Conservation (phyloP, 2,329 filamentous ascomycete genomes). For the Fusarium continuum region DNA sequence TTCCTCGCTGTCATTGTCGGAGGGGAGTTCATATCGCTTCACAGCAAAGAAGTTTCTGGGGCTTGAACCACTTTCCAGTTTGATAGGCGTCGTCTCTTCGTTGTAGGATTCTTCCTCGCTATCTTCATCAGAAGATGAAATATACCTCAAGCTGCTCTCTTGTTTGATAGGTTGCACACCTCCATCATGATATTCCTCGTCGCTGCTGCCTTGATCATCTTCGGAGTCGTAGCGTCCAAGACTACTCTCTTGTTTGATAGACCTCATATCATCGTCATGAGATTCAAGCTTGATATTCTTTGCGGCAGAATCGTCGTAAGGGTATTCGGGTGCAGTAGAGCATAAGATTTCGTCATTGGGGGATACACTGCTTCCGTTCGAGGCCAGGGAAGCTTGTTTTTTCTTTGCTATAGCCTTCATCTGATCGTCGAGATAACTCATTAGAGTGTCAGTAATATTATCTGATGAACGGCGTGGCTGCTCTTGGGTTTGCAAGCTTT, state of each 20-base stretch:
- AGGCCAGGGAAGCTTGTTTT: not conserved
- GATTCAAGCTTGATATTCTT: conserved; percentile 11
- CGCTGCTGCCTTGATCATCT: not conserved
- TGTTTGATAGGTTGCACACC: not conserved
- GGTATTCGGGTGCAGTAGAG: conserved; percentile 6
- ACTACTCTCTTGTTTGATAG: conserved; percentile 5
- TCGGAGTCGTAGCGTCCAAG: not conserved
- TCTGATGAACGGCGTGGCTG: not conserved
- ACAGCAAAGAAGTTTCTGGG: not conserved
- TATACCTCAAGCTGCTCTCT: not conserved
- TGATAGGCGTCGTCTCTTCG: not conserved
- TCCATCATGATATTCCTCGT: not conserved
- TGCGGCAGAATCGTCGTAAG: not conserved
- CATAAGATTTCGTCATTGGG: not conserved
- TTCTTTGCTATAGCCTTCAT: not conserved
- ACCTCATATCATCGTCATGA: not conserved
- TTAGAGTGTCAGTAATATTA: not conserved
- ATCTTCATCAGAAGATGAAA: not conserved
- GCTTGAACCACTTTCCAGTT: not conserved
- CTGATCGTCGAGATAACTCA: not conserved
- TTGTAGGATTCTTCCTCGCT: not conserved
- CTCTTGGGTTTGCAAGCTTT: not conserved
- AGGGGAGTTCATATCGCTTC: not conserved
- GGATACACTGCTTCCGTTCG: not conserved
- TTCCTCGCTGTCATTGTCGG: not conserved